A percentile compares a stretch with the other conserved stretches of the same genome.
phyloP scores from a whole-genome alignment of 495 filamentous ascomycete genomes.

The Xylaria longipes region DNA sequence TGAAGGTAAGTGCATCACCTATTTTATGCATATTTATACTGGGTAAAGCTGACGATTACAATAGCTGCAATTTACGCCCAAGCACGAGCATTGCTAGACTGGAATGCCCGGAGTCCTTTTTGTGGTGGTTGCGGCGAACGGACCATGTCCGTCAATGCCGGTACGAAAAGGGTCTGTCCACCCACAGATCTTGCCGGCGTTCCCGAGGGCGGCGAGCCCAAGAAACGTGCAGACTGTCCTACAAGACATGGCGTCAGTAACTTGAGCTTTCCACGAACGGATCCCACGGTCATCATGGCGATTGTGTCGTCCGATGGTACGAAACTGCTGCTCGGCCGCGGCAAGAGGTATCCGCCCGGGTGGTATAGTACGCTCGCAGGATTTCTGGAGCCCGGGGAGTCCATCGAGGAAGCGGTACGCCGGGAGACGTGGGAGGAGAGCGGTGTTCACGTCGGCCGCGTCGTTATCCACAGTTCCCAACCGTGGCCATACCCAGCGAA shows the following conservation, averaged over 20 bases:
- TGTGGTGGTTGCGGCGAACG: constrained; percentile 82
- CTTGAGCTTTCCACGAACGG: constrained; percentile 89
- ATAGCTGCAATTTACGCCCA: constrained; percentile 90
- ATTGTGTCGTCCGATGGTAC: constrained; percentile 77
- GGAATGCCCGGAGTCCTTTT: constrained; percentile 92
- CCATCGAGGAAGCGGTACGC: constrained; percentile 91
- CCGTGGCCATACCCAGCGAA: constrained; percentile 71
- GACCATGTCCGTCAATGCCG: constrained; percentile 85
- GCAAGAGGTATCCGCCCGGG: constrained; percentile 78
- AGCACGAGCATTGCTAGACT: constrained; percentile 87
- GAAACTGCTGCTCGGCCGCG: constrained; percentile 82
- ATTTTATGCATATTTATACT: neutral
- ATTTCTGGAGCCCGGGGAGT: constrained; percentile 94
- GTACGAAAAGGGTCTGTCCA: constrained; percentile 90
- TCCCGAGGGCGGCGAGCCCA: constrained; percentile 44
- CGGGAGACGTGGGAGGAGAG: constrained; percentile 96
- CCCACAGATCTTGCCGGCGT: constrained; percentile 68
- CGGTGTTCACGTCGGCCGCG: constrained; percentile 82
- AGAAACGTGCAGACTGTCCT: constrained; percentile 70
- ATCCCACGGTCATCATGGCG: constrained; percentile 95
- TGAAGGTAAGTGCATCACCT: constrained; percentile 44
- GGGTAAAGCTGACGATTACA: neutral
- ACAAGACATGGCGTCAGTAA: constrained; percentile 81
- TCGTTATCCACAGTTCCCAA: constrained; percentile 91
- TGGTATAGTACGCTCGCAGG: constrained; percentile 94